Base-by-base conservation (phyloP, 2,329 filamentous ascomycete species). In the Ambrosiella cleistominuta region DNA sequence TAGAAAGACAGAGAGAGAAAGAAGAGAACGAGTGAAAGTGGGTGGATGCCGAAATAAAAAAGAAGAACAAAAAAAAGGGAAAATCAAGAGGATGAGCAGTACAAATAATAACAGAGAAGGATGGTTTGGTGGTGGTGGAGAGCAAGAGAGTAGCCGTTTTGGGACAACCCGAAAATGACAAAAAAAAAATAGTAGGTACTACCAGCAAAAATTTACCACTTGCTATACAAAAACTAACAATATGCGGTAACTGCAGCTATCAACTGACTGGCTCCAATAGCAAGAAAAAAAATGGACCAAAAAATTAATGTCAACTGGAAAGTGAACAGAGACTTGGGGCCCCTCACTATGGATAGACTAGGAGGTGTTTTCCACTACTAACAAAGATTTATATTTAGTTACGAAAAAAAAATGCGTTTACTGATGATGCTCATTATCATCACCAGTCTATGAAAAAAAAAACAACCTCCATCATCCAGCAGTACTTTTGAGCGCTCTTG, bases 131-230 rank as follows among this genome's bases (percentile, higher is more conserved):
- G 70, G 72, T 70, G 68, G 68, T 69, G 69, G 69, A 71, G 68
- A 71, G 70, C 71, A 71, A 72, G 75, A 72, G 70, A 72, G 27
- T 27, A 27, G 27, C 4, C 27, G 27, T 27, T 27, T 27, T 27
- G 2, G 27, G 78, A 78, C 72, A 75, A 77, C 8, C 17, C 27
- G 27, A 55, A 55, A 74, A 77, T 74, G 73, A 73, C 71, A 70
- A 66, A 15, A 27, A 55, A 55, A 44, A 17, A 40, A 42, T 17
- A 1, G 50, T 8, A 66, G 66, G 68, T 66, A 67, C 65, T 65
- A 58, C 44, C 27, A 52, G 19, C 15, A 52, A 36, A 58, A 53
- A 54, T 27, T 27, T 27, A 27, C 27, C 27, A 27, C 27, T 27
- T 27, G 2, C 27, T 27, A 27, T 27, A 27, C 3, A 27, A 27